Percentiles rank a stretch among this genome's conserved stretches.
These are phyloP conservation scores for Panus rudis DNA, from an alignment of 768 basidiomycete genomes.

Conservation along the genomic window DNA sequence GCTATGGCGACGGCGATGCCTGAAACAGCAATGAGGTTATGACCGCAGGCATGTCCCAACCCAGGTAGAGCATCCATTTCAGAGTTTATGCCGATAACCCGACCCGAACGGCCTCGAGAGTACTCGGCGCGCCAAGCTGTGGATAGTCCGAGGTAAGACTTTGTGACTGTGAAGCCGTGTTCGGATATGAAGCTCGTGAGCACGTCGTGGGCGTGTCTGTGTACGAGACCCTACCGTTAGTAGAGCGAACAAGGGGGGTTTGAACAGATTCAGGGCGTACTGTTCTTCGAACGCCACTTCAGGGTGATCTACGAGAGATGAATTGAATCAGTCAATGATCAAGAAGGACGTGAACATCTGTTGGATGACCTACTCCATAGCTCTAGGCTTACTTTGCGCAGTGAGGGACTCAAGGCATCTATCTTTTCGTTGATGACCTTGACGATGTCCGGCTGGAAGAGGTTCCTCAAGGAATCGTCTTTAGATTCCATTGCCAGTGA, in stretches of 20 bases:
- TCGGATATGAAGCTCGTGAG: conserved; percentile 60
- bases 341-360: no score
- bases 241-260: conserved; percentile 7
- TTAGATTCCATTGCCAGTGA: no score
- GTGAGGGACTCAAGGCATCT: conserved; percentile 40
- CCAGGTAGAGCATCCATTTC: conserved; percentile 64
- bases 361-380: conserved; percentile 60
- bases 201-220: conserved; percentile 65
- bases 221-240: no score
- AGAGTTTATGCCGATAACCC: conserved; percentile 70
- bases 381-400: conserved; percentile 59
- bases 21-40: conserved; percentile 76
- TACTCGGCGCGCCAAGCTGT: conserved; percentile 80
- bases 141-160: conserved; percentile 58
- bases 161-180: conserved; percentile 66
- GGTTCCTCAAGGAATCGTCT: no score
- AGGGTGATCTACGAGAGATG: conserved; percentile 11
- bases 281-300: conserved; percentile 46
- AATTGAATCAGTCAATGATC: neutral
- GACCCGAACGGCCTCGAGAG: conserved; percentile 48
- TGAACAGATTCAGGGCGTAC: conserved; percentile 28
- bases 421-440: conserved; percentile 48
- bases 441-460: conserved; percentile 31
- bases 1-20: conserved; percentile 72
- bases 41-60: conserved; percentile 66